phyloP scores from a whole-genome alignment of 306 rosid genomes.

The Sicyos edulis region DNA sequence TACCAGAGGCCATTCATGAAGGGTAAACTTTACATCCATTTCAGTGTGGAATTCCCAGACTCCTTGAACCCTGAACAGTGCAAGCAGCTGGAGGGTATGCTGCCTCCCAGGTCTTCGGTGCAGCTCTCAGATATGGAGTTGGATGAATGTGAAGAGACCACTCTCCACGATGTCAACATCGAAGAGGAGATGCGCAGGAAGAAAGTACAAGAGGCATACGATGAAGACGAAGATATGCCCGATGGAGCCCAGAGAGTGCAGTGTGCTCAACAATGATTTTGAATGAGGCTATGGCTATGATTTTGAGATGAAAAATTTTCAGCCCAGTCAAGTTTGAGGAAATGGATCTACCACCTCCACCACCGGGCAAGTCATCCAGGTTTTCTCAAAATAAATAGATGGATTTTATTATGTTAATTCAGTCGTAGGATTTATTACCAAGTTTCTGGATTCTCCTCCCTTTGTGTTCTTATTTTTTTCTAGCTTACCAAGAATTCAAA shows the following conservation, averaged over 20 bases:
- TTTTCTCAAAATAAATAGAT: conserved; percentile 17
- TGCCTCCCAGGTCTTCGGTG: conserved; percentile 50
- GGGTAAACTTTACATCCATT: conserved; percentile 83
- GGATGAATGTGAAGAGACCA: conserved; percentile 94
- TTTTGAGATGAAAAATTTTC: background rate
- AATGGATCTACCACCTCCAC: background rate
- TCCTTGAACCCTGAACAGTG: conserved; percentile 60
- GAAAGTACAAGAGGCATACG: conserved; percentile 70
- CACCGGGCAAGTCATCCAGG: conserved; percentile 10
- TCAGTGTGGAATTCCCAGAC: conserved; percentile 80
- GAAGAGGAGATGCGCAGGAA: conserved; percentile 84
- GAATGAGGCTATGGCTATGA: background rate
- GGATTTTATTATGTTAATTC: conserved; percentile 12
- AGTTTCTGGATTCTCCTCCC: background rate
- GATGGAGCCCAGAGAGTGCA: conserved; percentile 96
- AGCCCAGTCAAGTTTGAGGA: too few relatives aligned
- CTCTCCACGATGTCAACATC: conserved; percentile 83
- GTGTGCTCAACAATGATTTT: conserved; percentile 59
- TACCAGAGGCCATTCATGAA: conserved; percentile 92
- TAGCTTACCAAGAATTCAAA: conserved; percentile 18
- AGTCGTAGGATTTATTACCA: conserved; percentile 11
- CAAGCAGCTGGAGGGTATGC: conserved; percentile 54
- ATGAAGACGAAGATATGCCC: conserved; percentile 85
- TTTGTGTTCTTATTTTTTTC: background rate
- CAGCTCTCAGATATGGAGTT: conserved; percentile 91